Conservation (phyloP, 352 stramenopile species). For the Globisporangium middletonii region DNA sequence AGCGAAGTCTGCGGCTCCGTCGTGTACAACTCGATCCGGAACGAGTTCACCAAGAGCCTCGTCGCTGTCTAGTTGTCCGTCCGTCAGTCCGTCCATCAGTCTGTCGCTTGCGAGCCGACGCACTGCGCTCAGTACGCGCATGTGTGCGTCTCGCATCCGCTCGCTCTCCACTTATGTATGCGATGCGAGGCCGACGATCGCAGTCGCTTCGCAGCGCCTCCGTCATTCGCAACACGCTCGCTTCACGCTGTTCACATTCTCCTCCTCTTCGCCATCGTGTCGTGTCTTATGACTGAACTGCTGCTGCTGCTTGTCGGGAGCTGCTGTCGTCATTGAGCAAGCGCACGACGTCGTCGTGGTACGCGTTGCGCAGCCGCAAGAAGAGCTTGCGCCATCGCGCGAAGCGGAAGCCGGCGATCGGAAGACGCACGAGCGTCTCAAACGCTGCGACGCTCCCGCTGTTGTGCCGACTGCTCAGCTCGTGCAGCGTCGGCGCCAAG, state of each 20-base stretch:
- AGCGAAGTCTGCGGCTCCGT: slow-evolving; percentile 28
- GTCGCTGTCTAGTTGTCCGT: neutral
- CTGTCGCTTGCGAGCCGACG: no score
- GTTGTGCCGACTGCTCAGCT: slow-evolving; percentile 21
- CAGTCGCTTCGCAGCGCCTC: no score
- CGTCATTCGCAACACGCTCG: no score
- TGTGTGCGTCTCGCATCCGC: no score
- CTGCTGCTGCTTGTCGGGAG: neutral
- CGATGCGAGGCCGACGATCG: no score
- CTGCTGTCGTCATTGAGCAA: slow-evolving; percentile 10
- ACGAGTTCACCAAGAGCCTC: slow-evolving; percentile 13
- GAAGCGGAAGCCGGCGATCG: slow-evolving; percentile 47
- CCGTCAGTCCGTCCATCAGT: neutral
- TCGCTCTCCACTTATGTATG: no score
- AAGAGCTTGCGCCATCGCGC: slow-evolving; percentile 30
- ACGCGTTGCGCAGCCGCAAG: slow-evolving; percentile 38
- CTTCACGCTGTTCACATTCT: no score
- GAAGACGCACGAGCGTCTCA: slow-evolving; percentile 25
- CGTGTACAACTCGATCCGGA: slow-evolving; percentile 38
- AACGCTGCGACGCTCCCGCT: slow-evolving; percentile 24
- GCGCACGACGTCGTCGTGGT: slow-evolving; percentile 30
- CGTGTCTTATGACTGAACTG: neutral
- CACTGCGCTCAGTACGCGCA: no score
- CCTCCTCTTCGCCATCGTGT: no score
- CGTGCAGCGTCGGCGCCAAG: slow-evolving; percentile 32